Evolutionary conservation across 306 rosid species (phyloP), one percentile per base, ranked within the genome.

Genomic region (Vigna trinervia): DNA sequence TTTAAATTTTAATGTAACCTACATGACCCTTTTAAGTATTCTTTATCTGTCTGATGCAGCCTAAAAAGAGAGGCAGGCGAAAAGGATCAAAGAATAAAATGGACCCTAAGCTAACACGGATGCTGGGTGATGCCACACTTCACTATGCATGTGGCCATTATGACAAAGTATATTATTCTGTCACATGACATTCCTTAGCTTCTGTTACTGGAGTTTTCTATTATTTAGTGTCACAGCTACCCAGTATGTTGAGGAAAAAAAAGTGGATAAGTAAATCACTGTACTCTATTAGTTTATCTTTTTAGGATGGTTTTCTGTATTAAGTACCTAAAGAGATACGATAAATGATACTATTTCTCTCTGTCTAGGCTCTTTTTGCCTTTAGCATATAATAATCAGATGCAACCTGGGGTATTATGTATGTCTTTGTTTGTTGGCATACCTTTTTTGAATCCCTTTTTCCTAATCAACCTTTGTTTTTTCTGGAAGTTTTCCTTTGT

Each of bases 1-100:
- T 51, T 51, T 15, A 50, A 17, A 52, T 52, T 74, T 47, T 67
- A 48, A 13, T 15, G 30, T 67, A 60, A 66, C 34, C 61, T 76
- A 20, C 58, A 30, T 23, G 43, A 23, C 69, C 53, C 66, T 45
- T 52, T 74, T 69, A 75, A 60, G 51, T 47, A 68, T 78, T 80
- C 48, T 51, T 34, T 67, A 28, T 71, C 43, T 63, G 15, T 53
- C 54, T 30, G 71, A 28, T 69, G 87, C 89, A 90, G 93, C 77
- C 62, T 43, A 94, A 89, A 80, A 92, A 84, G 84, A 85, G 91
- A 83, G 97, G 97, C 62, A 86, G 98, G 79, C 90, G 87, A 69
- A 90, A 86, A 87, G 97, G 98, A 66, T 87, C 97, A 64, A 94
- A 65, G 81, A 92, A 90, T 61, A 92, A 88, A 72, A 83, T 86